Percentiles rank a stretch among this genome's conserved stretches.
These are phyloP conservation scores for Dipteronia sinensis DNA, from an alignment of 345 rosid species.

Conservation along the genomic window DNA sequence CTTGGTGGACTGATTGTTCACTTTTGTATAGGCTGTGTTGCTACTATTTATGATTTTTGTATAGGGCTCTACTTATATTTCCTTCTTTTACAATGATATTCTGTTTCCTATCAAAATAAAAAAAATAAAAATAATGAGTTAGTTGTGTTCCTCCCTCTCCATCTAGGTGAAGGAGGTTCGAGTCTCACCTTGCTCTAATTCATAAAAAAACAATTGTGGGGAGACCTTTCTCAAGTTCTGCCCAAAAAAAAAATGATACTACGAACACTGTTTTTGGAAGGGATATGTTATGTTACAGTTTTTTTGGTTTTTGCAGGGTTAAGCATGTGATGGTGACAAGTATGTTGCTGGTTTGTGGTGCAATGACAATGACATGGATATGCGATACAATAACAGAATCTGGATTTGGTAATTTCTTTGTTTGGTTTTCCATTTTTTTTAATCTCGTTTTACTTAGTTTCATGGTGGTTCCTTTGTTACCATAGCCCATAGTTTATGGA, in stretches of 20 bases:
- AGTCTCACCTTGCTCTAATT: not conserved
- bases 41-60: too few relatives aligned
- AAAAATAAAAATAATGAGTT: not conserved
- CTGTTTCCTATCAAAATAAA: too few relatives aligned
- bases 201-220: not conserved
- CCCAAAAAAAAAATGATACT: not conserved
- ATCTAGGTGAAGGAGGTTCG: not conserved
- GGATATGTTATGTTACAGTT: not conserved
- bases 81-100: too few relatives aligned
- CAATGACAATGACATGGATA: slow-evolving; percentile 94
- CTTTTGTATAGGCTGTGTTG: too few relatives aligned
- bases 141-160: not conserved
- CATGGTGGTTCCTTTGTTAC: not conserved
- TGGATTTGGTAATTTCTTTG: slow-evolving; percentile 72
- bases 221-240: not conserved
- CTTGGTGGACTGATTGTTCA: too few relatives aligned
- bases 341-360: slow-evolving; percentile 84
- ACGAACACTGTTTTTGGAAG: slow-evolving; percentile 1
- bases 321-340: slow-evolving; percentile 88
- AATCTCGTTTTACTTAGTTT: not conserved
- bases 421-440: not conserved
- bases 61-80: too few relatives aligned
- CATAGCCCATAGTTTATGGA: not conserved
- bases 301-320: slow-evolving; percentile 48
- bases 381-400: slow-evolving; percentile 93